These are phyloP conservation scores for Pseudogymnoascus sp. DNA, from an alignment of 2,329 filamentous ascomycete genomes.

Conservation along the genomic window DNA sequence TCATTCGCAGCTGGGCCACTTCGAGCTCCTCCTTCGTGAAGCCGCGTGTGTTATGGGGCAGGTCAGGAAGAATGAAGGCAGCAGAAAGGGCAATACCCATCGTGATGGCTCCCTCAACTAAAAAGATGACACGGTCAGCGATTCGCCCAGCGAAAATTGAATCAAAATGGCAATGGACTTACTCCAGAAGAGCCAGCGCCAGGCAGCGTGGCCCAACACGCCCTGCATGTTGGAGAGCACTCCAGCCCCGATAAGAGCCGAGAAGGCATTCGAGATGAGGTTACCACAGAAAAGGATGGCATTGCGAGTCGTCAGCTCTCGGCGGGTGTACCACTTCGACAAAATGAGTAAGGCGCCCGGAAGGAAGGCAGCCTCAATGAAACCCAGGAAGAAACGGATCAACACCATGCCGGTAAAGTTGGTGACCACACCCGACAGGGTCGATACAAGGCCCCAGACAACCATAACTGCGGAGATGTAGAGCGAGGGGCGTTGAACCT, in stretches of 20 bases:
- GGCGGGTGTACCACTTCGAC: conserved; percentile 60
- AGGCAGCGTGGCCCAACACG: conserved; percentile 45
- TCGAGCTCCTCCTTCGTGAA: conserved; percentile 52
- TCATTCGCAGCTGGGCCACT: conserved; percentile 48
- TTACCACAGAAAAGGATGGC: conserved; percentile 54
- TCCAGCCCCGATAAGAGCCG: conserved; percentile 51
- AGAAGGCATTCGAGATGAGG: conserved; percentile 54
- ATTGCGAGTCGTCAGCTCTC: conserved; percentile 47
- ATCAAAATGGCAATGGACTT: conserved; percentile 31
- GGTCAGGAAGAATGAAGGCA: conserved; percentile 45
- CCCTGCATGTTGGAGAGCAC: conserved; percentile 53
- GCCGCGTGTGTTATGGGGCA: conserved; percentile 49
- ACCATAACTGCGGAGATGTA: conserved; percentile 37
- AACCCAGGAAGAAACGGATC: conserved; percentile 53
- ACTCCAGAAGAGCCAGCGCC: conserved; percentile 50
- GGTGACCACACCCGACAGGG: conserved; percentile 21
- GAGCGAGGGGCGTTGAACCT: conserved; percentile 43
- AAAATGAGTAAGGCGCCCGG: conserved; percentile 57
- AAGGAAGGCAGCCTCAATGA: conserved; percentile 57
- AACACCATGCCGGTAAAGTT: conserved; percentile 48
- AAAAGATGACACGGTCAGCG: conserved; percentile 29
- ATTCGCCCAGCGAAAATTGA: conserved; percentile 32
- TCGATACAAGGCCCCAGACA: conserved; percentile 30
- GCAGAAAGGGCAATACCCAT: conserved; percentile 42
- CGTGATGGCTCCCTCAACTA: conserved; percentile 46